Base-by-base conservation (phyloP, 176 grass and related monocot species). In the Paspalum notatum region DNA sequence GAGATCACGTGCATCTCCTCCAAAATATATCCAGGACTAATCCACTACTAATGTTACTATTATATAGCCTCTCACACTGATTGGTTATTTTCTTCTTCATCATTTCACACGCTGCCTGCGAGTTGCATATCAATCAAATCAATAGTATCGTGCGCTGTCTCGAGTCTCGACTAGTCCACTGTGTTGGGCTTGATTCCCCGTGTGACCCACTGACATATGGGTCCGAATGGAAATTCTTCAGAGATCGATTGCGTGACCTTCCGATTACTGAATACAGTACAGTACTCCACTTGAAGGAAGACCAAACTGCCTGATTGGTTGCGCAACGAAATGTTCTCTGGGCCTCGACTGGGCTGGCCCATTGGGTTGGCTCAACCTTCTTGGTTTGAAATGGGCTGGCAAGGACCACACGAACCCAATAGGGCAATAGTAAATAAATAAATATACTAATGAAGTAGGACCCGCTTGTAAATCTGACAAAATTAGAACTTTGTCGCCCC, bases 1-100 rank as follows among this genome's bases (percentile, higher is more conserved):
- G 82, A 73, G 83, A 74, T 79, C 26, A 76, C 12, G 71, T 76
- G 85, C 93, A 43, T 89, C 82, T 82, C 84, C 86, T 90, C 76
- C 77, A 78, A 92, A 82, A 77, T 50, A 20, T 73, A 62, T 78
- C 71, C 54, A 16, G 68, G 75, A 63, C 27, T 74, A 75, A 85
- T 89, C 18, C 62, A 66, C 37, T 74, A 65, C 76, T 63, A 67
- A 66, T 67, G 46, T 40, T 41, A 43, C 73, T 59, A 10, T 24
- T 57, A 45, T 50, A 77, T 71, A 90, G 68, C 80, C 9, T 78
- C 17, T 82, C 66, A 71, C 77, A 71, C 77, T 75, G 20, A 77
- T 80, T 60, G 32, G 9, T 52, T 39, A 16, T 8, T 40, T n/a
- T n/a, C n/a, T n/a, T n/a, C n/a, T n/a, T n/a, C n/a, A n/a, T n/a